Conservation (phyloP, 1,284 basidiomycete species). For the Apiotrichum laibachii region DNA sequence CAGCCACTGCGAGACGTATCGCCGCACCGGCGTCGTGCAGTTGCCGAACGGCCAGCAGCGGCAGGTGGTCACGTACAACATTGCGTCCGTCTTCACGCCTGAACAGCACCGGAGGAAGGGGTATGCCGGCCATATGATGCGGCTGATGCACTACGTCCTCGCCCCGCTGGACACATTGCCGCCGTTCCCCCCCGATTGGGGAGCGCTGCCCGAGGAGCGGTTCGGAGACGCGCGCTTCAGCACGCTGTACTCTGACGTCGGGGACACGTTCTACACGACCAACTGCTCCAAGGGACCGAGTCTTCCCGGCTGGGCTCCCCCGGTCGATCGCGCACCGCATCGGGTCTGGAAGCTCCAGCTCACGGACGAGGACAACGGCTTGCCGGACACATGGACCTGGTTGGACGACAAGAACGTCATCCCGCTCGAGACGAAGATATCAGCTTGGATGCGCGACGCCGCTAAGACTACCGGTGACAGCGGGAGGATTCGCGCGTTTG, state of each 20-base stretch:
- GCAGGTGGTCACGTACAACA: constrained; percentile 24
- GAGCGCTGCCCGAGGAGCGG: constrained; percentile 9
- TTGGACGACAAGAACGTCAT: not conserved
- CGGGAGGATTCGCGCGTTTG: not conserved
- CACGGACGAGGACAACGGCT: not conserved
- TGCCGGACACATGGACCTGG: not conserved
- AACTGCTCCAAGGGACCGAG: constrained; percentile 18
- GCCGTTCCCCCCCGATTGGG: constrained; percentile 28
- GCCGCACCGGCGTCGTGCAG: not conserved
- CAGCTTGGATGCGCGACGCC: not conserved
- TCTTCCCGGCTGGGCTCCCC: constrained; percentile 9
- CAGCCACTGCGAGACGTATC: constrained; percentile 8
- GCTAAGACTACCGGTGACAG: not conserved
- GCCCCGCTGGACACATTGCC: constrained; percentile 19
- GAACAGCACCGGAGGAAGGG: constrained; percentile 30
- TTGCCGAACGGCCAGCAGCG: not conserved
- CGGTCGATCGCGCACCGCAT: not conserved
- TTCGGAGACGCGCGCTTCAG: constrained; percentile 24
- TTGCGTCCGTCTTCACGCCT: constrained; percentile 39
- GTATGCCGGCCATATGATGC: constrained; percentile 37
- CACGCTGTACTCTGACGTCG: constrained; percentile 38
- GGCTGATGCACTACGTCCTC: constrained; percentile 34
- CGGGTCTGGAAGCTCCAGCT: constrained; percentile 3
- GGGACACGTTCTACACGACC: constrained; percentile 31
- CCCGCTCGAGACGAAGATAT: not conserved